Evolutionary conservation across 2,329 filamentous ascomycete species (phyloP).

Genomic region (Aureobasidium sp.): DNA sequence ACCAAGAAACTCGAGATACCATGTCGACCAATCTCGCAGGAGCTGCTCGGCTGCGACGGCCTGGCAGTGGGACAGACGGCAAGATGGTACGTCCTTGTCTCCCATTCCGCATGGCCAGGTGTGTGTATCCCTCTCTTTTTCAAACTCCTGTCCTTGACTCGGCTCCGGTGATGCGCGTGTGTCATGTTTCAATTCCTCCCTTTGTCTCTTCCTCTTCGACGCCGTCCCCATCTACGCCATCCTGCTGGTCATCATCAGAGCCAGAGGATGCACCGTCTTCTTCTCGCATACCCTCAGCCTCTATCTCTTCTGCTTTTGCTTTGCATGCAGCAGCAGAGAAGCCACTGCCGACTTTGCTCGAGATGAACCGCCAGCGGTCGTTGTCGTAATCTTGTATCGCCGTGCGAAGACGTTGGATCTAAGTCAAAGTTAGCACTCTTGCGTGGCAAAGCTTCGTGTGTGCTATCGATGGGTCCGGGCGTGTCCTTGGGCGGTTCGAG

Average conservation of each 20-base stretch:
- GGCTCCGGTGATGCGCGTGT: not conserved
- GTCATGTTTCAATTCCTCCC: not conserved
- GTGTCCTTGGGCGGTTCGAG: not conserved
- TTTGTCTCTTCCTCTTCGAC: not conserved
- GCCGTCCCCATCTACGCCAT: not conserved
- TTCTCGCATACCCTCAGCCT: constrained; percentile 17
- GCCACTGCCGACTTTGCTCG: constrained; percentile 81
- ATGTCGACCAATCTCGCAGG: not conserved
- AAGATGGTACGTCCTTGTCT: not conserved
- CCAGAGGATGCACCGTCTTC: not conserved
- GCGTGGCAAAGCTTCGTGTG: not conserved
- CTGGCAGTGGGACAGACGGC: not conserved
- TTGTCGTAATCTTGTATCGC: constrained; percentile 79
- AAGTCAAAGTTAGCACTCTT: constrained; percentile 10
- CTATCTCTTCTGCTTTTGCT: constrained; percentile 63
- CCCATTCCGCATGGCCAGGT: not conserved
- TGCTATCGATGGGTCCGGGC: not conserved
- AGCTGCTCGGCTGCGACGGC: not conserved
- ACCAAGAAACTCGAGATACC: not conserved
- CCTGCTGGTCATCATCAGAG: not conserved
- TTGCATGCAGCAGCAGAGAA: constrained; percentile 83
- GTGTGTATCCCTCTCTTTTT: not conserved
- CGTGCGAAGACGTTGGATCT: constrained; percentile 70
- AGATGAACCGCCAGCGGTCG: constrained; percentile 87
- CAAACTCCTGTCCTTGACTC: not conserved